phyloP scores from a whole-genome alignment of 805 yeast genomes.

The Maudiozyma turicensis region DNA sequence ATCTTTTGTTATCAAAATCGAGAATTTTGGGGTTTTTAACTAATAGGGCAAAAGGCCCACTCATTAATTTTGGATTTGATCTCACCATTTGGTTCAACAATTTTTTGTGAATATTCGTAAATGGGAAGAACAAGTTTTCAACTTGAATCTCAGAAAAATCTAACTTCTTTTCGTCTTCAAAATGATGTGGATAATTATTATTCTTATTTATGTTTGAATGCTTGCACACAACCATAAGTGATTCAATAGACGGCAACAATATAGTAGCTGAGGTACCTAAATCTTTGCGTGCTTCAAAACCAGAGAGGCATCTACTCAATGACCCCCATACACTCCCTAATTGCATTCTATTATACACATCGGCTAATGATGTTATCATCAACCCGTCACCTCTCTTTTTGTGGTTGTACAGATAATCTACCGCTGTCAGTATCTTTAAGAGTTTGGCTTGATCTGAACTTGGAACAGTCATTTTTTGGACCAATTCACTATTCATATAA shows the following conservation, averaged over 20 bases:
- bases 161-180: slow-evolving; percentile 45
- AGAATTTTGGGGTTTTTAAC: slow-evolving; percentile 81
- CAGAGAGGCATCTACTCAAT: slow-evolving; percentile 58
- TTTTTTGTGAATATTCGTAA: slow-evolving; percentile 82
- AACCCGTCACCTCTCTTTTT: slow-evolving; percentile 18
- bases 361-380: slow-evolving; percentile 39
- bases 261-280: slow-evolving; percentile 66
- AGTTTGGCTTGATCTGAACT: slow-evolving; percentile 83
- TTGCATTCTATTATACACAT: slow-evolving; percentile 55
- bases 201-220: slow-evolving; percentile 44
- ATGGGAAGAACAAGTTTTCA: slow-evolving; percentile 70
- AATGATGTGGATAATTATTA: slow-evolving; percentile 43
- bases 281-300: slow-evolving; percentile 48
- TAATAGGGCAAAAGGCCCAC: slow-evolving; percentile 87
- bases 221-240: slow-evolving; percentile 93
- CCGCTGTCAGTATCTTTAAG: slow-evolving; percentile 75
- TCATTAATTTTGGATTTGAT: slow-evolving; percentile 83
- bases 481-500: slow-evolving; percentile 43
- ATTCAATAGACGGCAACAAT: slow-evolving; percentile 76
- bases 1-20: slow-evolving; percentile 90
- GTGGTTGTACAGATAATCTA: slow-evolving; percentile 65
- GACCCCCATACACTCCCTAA: slow-evolving; percentile 81
- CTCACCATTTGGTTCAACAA: slow-evolving; percentile 86
- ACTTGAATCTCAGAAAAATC: slow-evolving; percentile 70
- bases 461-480: slow-evolving; percentile 64